These are phyloP conservation scores for Pterocarpus santalinus DNA, from an alignment of 306 rosid species.

Conservation along the genomic window DNA sequence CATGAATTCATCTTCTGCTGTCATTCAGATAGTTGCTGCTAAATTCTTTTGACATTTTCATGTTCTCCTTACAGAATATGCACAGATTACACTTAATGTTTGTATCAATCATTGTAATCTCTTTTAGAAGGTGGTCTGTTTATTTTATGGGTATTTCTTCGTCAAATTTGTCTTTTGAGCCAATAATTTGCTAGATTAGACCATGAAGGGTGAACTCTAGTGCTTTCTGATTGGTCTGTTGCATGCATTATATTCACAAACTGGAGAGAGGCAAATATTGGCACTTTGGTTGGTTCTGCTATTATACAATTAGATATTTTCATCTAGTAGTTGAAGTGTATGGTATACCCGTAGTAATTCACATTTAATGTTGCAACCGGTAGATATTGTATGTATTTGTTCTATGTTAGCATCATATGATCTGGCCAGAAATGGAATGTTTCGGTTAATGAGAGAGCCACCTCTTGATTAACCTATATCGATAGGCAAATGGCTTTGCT, in stretches of 20 bases:
- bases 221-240: not conserved
- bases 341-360: not conserved
- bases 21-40: conserved; percentile 6
- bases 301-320: not conserved
- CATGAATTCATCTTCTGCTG: conserved; percentile 12
- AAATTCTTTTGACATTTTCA: conserved; percentile 22
- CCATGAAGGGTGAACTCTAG: not conserved
- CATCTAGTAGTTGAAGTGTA: not conserved
- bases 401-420: not conserved
- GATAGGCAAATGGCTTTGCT: not conserved
- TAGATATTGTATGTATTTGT: conserved; percentile 19
- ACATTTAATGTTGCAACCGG: conserved; percentile 16
- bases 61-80: not conserved
- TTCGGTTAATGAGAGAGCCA: conserved; percentile 10
- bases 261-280: conserved; percentile 21
- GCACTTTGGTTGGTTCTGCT: not conserved
- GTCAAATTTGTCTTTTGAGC: conserved; percentile 19
- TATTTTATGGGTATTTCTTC: conserved; percentile 14
- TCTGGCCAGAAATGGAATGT: not conserved
- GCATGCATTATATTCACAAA: conserved; percentile 3
- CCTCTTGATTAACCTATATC: not conserved
- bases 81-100: not conserved
- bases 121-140: conserved; percentile 21
- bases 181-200: not conserved
- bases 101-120: not conserved